Percentiles rank a stretch among this genome's conserved stretches.
These are phyloP conservation scores for Cladorrhinum samala DNA, from an alignment of 495 filamentous ascomycete species.

Conservation along the genomic window DNA sequence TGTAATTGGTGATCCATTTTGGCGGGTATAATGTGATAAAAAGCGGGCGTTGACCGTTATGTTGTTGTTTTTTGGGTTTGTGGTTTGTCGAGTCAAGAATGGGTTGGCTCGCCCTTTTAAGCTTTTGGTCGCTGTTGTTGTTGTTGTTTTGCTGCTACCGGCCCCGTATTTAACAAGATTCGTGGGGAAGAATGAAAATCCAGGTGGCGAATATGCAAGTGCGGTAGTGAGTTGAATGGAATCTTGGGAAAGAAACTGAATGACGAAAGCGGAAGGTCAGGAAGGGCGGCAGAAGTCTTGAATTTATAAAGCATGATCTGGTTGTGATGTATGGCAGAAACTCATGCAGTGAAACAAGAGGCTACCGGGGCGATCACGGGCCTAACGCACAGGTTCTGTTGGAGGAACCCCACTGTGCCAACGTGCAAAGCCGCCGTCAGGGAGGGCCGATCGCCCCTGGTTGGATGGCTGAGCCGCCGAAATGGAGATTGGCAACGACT, in stretches of 20 bases:
- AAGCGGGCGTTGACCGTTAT: neutral
- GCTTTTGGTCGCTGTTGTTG: no score
- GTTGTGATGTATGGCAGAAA: neutral
- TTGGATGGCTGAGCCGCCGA: conserved; percentile 17
- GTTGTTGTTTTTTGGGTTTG: neutral
- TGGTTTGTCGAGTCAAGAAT: neutral
- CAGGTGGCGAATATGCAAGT: no score
- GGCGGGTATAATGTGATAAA: neutral
- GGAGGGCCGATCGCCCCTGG: neutral
- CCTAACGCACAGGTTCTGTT: conserved; percentile 2
- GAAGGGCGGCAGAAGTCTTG: neutral
- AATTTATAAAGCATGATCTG: conserved; percentile 8
- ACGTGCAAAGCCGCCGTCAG: conserved; percentile 14
- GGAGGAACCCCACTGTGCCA: conserved; percentile 1
- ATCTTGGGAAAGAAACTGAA: neutral
- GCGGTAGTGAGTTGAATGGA: neutral
- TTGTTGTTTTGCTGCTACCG: neutral
- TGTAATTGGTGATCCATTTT: conserved; percentile 7
- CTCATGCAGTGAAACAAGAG: conserved; percentile 10
- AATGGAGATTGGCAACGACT: conserved; percentile 8
- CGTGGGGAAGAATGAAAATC: no score
- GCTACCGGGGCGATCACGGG: conserved; percentile 17
- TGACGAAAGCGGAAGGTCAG: conserved; percentile 15
- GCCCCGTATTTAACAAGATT: no score
- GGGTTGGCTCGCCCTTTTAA: no score